These are phyloP conservation scores for Fusarium sp. DNA, from an alignment of 2,329 filamentous ascomycete species.

Conservation along the genomic window DNA sequence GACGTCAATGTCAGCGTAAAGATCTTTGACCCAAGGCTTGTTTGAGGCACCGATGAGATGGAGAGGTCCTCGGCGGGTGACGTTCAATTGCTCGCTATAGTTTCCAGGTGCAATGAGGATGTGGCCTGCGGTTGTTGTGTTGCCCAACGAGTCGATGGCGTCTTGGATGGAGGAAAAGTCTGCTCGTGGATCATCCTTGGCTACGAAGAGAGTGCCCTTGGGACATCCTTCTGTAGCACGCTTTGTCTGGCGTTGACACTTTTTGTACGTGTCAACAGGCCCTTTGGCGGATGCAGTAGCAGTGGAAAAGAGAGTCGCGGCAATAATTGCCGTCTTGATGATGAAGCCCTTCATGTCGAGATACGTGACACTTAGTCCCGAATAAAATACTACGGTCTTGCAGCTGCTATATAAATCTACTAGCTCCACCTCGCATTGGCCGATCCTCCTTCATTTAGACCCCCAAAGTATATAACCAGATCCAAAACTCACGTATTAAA, in stretches of 20 bases:
- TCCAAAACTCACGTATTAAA: neutral
- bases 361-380: neutral
- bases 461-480: neutral
- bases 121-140: constrained; percentile 35
- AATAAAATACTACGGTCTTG: neutral
- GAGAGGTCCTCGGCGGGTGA: constrained; percentile 68
- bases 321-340: neutral
- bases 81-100: constrained; percentile 72
- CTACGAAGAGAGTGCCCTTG: constrained; percentile 53
- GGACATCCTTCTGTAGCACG: constrained; percentile 49
- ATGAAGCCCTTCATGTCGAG: constrained; percentile 3
- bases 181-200: constrained; percentile 46
- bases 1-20: constrained; percentile 53
- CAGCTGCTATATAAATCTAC: neutral
- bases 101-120: constrained; percentile 69
- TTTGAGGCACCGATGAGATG: constrained; percentile 68
- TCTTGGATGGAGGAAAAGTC: constrained; percentile 51
- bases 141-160: constrained; percentile 52
- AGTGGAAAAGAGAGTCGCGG: neutral
- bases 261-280: constrained; percentile 31
- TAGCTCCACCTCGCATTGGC: neutral
- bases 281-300: neutral
- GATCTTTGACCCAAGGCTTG: constrained; percentile 45
- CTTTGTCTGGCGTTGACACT: constrained; percentile 29
- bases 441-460: neutral